Evolutionary conservation across 2,329 filamentous ascomycete genomes (phyloP).

Genomic region (Pseudogymnoascus destructans): DNA sequence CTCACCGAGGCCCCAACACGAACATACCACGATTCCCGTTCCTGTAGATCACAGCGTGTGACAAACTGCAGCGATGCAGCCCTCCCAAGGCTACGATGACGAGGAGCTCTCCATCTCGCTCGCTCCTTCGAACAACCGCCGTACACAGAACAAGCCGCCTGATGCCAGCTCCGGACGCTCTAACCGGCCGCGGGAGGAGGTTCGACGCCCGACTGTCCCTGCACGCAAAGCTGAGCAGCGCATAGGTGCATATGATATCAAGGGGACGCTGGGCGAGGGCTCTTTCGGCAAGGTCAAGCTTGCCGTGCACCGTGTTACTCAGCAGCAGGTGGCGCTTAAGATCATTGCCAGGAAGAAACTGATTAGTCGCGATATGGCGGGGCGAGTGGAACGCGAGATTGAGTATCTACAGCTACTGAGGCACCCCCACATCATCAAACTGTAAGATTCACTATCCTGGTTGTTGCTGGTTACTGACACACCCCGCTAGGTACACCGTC

Average conservation of each 20-base stretch:
- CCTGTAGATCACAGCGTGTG: neutral
- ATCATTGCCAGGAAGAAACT: constrained; percentile 95
- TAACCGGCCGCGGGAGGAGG: constrained; percentile 16
- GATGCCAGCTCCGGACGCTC: constrained; percentile 21
- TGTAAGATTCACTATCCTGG: constrained; percentile 42
- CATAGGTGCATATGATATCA: constrained; percentile 81
- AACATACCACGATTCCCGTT: neutral
- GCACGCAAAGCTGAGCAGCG: constrained; percentile 58
- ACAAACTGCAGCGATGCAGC: constrained; percentile 9
- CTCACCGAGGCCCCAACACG: constrained; percentile 6
- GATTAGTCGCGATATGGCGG: constrained; percentile 94
- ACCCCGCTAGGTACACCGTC: constrained; percentile 62
- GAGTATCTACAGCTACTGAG: constrained; percentile 91
- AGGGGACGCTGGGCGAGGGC: constrained; percentile 85
- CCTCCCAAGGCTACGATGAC: constrained; percentile 48
- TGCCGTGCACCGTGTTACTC: constrained; percentile 80
- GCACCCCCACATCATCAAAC: constrained; percentile 97
- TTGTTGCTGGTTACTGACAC: neutral
- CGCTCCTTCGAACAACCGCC: constrained; percentile 50
- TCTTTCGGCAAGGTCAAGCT: constrained; percentile 99
- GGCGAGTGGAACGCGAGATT: constrained; percentile 92
- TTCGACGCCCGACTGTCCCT: constrained; percentile 18
- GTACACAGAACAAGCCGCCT: constrained; percentile 28
- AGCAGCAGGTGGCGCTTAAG: constrained; percentile 93
- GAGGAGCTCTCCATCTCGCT: constrained; percentile 73